Percentiles rank a stretch among this genome's conserved stretches.
phyloP scores from a whole-genome alignment of 345 rosid species.

The Carallia brachiata region DNA sequence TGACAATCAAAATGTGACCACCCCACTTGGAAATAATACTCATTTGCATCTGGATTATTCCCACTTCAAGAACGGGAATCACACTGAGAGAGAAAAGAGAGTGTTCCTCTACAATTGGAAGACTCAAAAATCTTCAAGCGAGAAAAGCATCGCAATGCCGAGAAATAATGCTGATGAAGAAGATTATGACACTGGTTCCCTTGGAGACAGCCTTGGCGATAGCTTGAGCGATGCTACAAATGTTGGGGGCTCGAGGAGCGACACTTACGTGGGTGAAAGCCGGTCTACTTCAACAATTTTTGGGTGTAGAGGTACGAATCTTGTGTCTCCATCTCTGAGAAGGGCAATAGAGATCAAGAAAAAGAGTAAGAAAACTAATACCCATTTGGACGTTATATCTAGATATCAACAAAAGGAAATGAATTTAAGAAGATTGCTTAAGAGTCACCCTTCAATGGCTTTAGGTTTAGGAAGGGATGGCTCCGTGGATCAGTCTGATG shows the following conservation, averaged over 20 bases:
- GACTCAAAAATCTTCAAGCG: conserved; percentile 56
- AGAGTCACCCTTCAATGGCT: conserved; percentile 37
- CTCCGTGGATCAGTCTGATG: conserved; percentile 61
- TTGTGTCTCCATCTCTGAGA: conserved; percentile 42
- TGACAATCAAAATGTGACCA: conserved; percentile 20
- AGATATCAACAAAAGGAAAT: conserved; percentile 47
- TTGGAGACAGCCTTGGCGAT: conserved; percentile 57
- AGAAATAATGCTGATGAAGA: conserved; percentile 22
- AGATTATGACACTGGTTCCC: conserved; percentile 44
- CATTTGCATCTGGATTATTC: conserved; percentile 37
- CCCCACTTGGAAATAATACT: conserved; percentile 18
- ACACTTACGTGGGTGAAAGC: conserved; percentile 38
- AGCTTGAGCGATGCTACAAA: conserved; percentile 73
- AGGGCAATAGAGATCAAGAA: conserved; percentile 46
- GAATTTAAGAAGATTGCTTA: conserved; percentile 35
- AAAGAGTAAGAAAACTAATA: conserved; percentile 45
- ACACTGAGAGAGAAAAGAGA: conserved; percentile 45
- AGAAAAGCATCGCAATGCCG: conserved; percentile 42
- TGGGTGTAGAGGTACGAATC: conserved; percentile 62
- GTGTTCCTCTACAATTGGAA: conserved; percentile 86
- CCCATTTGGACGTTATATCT: conserved; percentile 46
- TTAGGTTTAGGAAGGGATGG: conserved; percentile 45
- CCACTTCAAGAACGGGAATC: conserved; percentile 21
- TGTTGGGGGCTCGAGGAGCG: conserved; percentile 56
- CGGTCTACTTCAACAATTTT: conserved; percentile 49